Conservation (phyloP, 2,329 filamentous ascomycete species). For the Aspergillus sp. region DNA sequence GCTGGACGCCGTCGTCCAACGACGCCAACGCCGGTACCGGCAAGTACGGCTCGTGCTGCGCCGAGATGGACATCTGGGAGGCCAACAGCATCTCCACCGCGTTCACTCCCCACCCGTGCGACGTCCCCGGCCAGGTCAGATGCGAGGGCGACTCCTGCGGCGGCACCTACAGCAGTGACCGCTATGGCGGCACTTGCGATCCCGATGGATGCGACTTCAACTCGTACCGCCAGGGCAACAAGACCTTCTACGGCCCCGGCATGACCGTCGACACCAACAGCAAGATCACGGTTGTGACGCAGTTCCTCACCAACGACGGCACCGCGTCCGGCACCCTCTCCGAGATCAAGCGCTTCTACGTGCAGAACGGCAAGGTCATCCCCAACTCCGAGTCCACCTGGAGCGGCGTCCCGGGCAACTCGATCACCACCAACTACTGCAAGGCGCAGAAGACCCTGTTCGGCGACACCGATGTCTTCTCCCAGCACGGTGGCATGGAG, state of each 20-base stretch:
- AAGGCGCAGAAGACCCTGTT: slow-evolving; percentile 56
- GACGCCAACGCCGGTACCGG: slow-evolving; percentile 57
- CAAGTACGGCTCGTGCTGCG: slow-evolving; percentile 61
- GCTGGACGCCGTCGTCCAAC: slow-evolving; percentile 51
- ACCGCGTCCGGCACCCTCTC: slow-evolving; percentile 55
- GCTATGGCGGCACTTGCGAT: slow-evolving; percentile 65
- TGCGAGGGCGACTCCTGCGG: slow-evolving; percentile 56
- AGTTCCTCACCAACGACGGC: slow-evolving; percentile 57
- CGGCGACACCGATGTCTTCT: slow-evolving; percentile 54
- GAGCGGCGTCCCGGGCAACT: slow-evolving; percentile 50
- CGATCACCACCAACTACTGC: slow-evolving; percentile 60
- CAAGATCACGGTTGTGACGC: slow-evolving; percentile 65
- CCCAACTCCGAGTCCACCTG: slow-evolving; percentile 53
- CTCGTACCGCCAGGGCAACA: slow-evolving; percentile 64
- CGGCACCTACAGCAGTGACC: slow-evolving; percentile 51
- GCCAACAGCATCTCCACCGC: slow-evolving; percentile 66
- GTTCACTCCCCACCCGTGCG: slow-evolving; percentile 66
- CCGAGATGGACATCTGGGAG: slow-evolving; percentile 71
- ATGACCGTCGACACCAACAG: slow-evolving; percentile 59
- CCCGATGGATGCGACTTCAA: slow-evolving; percentile 72
- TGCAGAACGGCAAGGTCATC: slow-evolving; percentile 61
- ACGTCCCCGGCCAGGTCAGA: slow-evolving; percentile 47
- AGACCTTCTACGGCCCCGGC: slow-evolving; percentile 61
- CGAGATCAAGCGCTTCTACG: slow-evolving; percentile 65
- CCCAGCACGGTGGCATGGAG: slow-evolving; percentile 55